phyloP scores from a whole-genome alignment of 208 protist genomes.

The Trypanosoma platydactyli region DNA sequence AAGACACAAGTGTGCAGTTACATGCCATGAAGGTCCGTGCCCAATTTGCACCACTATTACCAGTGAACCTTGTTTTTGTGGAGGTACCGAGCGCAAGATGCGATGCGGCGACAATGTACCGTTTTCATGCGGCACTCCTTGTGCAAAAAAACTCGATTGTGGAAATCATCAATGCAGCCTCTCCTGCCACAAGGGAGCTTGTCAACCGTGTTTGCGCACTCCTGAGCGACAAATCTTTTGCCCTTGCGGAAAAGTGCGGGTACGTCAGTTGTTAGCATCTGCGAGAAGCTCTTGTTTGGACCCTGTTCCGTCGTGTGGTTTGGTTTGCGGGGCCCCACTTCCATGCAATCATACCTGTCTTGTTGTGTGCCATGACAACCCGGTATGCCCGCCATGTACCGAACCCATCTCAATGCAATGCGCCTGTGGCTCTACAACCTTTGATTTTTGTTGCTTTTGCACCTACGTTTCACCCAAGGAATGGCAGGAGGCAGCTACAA shows the following conservation, averaged over 20 bases:
- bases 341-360: constrained; percentile 84
- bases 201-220: constrained; percentile 56
- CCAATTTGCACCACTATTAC: constrained; percentile 66
- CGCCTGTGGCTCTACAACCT: constrained; percentile 50
- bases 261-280: constrained; percentile 30
- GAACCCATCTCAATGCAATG: constrained; percentile 58
- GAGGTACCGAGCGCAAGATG: constrained; percentile 40
- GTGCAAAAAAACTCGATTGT: constrained; percentile 73
- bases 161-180: constrained; percentile 75
- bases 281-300: constrained; percentile 71
- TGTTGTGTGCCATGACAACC: constrained; percentile 73
- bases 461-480: constrained; percentile 53
- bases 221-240: constrained; percentile 59
- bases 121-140: constrained; percentile 52
- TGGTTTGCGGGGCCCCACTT: constrained; percentile 73
- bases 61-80: constrained; percentile 87
- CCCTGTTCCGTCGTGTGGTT: constrained; percentile 81
- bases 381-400: constrained; percentile 75
- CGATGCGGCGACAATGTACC: constrained; percentile 37
- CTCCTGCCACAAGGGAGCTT: constrained; percentile 77
- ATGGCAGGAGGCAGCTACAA: constrained; percentile 49
- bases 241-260: constrained; percentile 53
- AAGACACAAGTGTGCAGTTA: constrained; percentile 67
- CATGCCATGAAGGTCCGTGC: constrained; percentile 90
- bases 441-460: constrained; percentile 78